phyloP scores from a whole-genome alignment of 225 moss, liverwort and hornwort genomes.

The Anthoceros angustus region DNA sequence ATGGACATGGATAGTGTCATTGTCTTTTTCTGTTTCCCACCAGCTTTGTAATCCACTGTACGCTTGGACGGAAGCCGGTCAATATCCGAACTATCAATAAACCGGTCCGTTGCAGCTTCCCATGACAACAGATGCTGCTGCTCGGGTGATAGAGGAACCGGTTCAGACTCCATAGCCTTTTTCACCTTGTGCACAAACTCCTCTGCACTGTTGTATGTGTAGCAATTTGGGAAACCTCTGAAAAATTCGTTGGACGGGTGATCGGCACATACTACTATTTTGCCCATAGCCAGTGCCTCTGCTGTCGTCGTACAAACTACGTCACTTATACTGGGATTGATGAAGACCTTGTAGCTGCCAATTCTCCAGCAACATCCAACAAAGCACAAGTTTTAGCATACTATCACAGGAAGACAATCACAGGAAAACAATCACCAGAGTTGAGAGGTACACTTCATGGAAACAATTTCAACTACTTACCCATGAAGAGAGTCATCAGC shows the following conservation, averaged over 20 bases:
- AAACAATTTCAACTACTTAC: conserved; percentile 20
- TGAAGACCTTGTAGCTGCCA: conserved; percentile 95
- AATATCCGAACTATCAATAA: conserved; percentile 71
- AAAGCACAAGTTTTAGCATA: background rate
- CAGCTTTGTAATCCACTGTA: conserved; percentile 12
- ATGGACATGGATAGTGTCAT: conserved; percentile 62
- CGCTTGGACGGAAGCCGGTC: conserved; percentile 32
- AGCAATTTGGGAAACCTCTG: conserved; percentile 80
- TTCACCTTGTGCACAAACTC: conserved; percentile 89
- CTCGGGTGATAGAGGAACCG: conserved; percentile 80
- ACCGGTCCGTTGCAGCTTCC: conserved; percentile 98
- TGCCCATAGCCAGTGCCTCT: conserved; percentile 96
- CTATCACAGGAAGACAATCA: background rate
- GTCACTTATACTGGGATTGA: conserved; percentile 95
- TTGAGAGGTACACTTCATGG: background rate
- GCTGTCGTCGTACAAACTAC: conserved; percentile 98
- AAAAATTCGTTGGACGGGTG: conserved; percentile 97
- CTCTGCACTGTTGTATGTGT: conserved; percentile 51
- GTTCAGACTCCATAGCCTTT: conserved; percentile 79
- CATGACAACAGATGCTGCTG: conserved; percentile 69
- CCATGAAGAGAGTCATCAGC: conserved; percentile 73
- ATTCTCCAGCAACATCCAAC: background rate
- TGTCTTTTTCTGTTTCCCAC: conserved; percentile 47
- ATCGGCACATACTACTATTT: conserved; percentile 89
- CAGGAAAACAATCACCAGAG: background rate